Conservation (phyloP, 2,329 filamentous ascomycete genomes). For the Alternaria triticina region DNA sequence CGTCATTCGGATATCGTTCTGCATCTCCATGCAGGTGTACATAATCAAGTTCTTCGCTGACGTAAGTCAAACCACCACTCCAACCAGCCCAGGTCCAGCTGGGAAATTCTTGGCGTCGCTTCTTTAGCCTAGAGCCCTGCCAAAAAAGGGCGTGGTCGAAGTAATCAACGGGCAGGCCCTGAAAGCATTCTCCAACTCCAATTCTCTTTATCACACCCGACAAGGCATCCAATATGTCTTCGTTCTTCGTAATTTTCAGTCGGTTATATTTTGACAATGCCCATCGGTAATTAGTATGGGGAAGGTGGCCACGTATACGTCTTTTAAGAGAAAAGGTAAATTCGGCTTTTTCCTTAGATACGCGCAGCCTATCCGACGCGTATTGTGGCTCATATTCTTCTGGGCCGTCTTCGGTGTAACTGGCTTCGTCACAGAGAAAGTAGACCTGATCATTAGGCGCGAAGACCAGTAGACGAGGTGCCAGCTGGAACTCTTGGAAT, state of each 20-base stretch:
- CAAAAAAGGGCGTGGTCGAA: not conserved
- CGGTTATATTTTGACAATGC: not conserved
- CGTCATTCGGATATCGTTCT: not conserved
- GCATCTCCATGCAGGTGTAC: not conserved
- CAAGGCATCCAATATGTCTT: not conserved
- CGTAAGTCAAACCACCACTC: not conserved
- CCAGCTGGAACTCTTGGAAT: not conserved
- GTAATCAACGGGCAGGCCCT: not conserved
- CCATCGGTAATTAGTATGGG: not conserved
- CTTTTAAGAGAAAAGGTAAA: not conserved
- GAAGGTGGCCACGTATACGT: not conserved
- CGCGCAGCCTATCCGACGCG: no score
- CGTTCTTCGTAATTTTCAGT: not conserved
- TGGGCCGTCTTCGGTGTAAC: not conserved
- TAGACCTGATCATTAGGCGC: not conserved
- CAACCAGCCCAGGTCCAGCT: not conserved
- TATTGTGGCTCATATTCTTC: no score
- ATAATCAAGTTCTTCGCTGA: not conserved
- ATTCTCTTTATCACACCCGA: accelerated
- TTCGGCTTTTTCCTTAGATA: not conserved
- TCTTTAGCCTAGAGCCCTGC: not conserved
- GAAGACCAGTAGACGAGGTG: not conserved
- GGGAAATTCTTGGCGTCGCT: no score
- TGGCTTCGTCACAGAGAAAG: not conserved
- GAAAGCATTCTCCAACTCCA: accelerated